Evolutionary conservation across 176 grass and related monocot genomes (phyloP), one percentile per base, ranked within the genome.

Genomic region (Aegilops bicornis): DNA sequence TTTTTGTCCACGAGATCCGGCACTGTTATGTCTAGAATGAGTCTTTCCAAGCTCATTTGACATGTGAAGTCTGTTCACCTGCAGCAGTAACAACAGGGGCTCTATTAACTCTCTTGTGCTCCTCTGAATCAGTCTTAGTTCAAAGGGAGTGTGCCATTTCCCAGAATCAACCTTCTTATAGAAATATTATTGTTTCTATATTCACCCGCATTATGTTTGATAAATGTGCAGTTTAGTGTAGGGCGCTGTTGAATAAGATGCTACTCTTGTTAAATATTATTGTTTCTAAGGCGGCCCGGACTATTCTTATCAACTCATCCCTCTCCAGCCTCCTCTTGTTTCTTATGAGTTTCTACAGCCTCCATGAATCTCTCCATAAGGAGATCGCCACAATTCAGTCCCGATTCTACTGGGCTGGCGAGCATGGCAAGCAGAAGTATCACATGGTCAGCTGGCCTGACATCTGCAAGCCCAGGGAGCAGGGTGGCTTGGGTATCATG

Each of bases 101-200:
- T 47, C 20, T 15, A 67, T 32, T 3, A 66, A 24, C 79, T 74
- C 11, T 73, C 54, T 14, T 63, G 23, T 61, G 27, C 23, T 48
- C 72, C 27, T 64, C 47, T 68, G 30, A 19, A 27, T 56, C 23
- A 72, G 22, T 73, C 4, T 39, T 61, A 8, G 8, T 25, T 72
- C 3, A 29, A 52, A 27, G 63, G 22, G 22, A 68, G n/a, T 7
- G 10, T 77, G n/a, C 60, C 30, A 65, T 52, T 15, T 85, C 9
- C n/a, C 10, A 3, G n/a, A 86, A 77, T 86, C 10, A 86, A 59
- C 45, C 13, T 86, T 65, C 15, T 58, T 20, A 20, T 14, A 69
- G 45, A 6, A 69, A 64, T 78, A 67, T 40, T 69, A 50, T 15
- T 30, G 62, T 24, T 16, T 47, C 3, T 48, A 40, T 48, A 45